A percentile compares a stretch with the other conserved stretches of the same genome.
phyloP scores from a whole-genome alignment of 176 grass and related monocot species.

The Musa troglodytarum region DNA sequence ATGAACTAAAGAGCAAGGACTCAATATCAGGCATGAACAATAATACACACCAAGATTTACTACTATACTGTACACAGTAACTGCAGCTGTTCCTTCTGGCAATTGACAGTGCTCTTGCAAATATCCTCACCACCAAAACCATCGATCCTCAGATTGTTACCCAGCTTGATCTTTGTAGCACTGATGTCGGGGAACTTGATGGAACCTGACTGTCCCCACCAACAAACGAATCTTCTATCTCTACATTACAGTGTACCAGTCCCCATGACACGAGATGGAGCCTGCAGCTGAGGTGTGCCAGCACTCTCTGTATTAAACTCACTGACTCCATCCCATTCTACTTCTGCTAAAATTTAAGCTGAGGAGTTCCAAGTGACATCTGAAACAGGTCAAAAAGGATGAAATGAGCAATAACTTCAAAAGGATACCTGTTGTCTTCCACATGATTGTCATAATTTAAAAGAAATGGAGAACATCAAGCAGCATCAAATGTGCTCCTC shows the following conservation, averaged over 20 bases:
- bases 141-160: background rate
- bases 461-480: background rate
- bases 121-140: background rate
- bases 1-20: too few relatives aligned
- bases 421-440: constrained; percentile 69
- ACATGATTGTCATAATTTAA: constrained; percentile 16
- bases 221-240: background rate
- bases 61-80: background rate
- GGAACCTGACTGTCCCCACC: background rate
- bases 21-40: background rate
- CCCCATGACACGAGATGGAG: constrained; percentile 10
- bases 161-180: background rate
- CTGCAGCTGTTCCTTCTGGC: constrained; percentile 1
- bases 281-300: constrained; percentile 33
- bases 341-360: constrained; percentile 35
- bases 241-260: too few relatives aligned
- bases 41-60: background rate
- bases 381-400: background rate
- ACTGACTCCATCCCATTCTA: constrained; percentile 39
- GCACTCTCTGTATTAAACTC: constrained; percentile 35
- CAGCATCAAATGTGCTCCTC: background rate
- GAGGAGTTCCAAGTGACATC: constrained; percentile 8
- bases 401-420: background rate
- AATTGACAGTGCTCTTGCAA: background rate
- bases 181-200: background rate